Evolutionary conservation across 2,329 filamentous ascomycete species (phyloP), one percentile per base, ranked within the genome.

Genomic region (Sporothrix globosa): DNA sequence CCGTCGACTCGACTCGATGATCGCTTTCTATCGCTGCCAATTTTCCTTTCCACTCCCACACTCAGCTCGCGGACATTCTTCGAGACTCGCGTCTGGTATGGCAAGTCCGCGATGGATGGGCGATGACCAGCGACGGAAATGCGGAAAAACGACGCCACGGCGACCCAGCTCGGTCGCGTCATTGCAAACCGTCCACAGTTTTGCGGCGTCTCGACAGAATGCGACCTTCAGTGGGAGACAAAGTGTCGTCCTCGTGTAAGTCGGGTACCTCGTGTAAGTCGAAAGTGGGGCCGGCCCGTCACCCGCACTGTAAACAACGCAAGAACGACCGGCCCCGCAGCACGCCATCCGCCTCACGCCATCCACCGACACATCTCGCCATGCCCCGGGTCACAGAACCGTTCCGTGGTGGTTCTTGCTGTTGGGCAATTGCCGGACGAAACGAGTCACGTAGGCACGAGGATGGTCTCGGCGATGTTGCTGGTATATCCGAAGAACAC

Each of bases 211-310:
- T 27, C n/a, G 24, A 41, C 2, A 68, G 48, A 9, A 9, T 34
- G 34, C 6, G 34, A 9, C 34, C 7, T 7, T 7, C 34, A 34
- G 34, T 34, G 34, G 34, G 7, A 34, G 34, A 6, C 44, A 4
- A 19, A 19, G 19, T 50, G 48, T 52, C 46, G 27, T 66, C 44
- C 17, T 66, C 61, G 61, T 52, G 61, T 66, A 66, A 52, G 46
- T 66, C 61, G 61, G 24, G 61, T 50, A 66, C 17, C 27, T 66
- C 61, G 61, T 66, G 61, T 66, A 66, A 66, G 61, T 66, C 46
- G 24, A 66, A 39, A 65, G 41, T 48, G 41, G 60, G 60, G 14
- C 21, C 39, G 44, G 2, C 46, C n/a, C n/a, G 14, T 19, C 13
- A 19, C 6, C 44, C 44, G 44, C 48, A n/a, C 14, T 44, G 41